These are phyloP conservation scores for Lactuca saligna DNA, from an alignment of 129 eudicot genomes.

Conservation along the genomic window DNA sequence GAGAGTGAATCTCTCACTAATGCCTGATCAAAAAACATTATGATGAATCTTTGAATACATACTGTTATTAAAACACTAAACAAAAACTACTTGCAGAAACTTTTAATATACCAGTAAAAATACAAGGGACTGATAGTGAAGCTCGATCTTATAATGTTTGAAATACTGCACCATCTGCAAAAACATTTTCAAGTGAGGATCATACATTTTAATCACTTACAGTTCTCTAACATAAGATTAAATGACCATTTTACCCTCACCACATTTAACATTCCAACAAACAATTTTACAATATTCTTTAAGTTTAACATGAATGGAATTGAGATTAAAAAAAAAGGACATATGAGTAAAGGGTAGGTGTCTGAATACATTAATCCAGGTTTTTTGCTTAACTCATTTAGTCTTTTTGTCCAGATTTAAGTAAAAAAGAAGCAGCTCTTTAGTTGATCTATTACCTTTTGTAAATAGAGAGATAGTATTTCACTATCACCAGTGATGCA, in stretches of 20 bases:
- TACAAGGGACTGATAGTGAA: slow-evolving; percentile 76
- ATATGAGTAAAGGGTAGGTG: too few relatives aligned
- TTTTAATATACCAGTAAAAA: slow-evolving; percentile 83
- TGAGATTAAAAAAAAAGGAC: too few relatives aligned
- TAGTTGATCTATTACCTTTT: slow-evolving; percentile 52
- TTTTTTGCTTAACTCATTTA: too few relatives aligned
- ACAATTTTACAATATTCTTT: neutral
- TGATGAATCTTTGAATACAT: slow-evolving; percentile 17
- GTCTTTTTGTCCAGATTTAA: too few relatives aligned
- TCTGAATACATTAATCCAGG: too few relatives aligned
- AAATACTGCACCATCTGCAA: slow-evolving; percentile 95
- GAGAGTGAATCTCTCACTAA: slow-evolving; percentile 68
- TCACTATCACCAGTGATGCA: slow-evolving; percentile 57
- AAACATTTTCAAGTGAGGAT: slow-evolving; percentile 23
- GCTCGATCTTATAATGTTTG: slow-evolving; percentile 74
- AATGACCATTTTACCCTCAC: neutral
- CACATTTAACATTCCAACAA: neutral
- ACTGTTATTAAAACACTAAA: slow-evolving; percentile 22
- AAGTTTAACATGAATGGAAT: neutral
- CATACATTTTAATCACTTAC: neutral
- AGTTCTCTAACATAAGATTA: too few relatives aligned
- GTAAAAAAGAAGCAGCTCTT: neutral
- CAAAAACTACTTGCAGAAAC: slow-evolving; percentile 14
- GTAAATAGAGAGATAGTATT: slow-evolving; percentile 60
- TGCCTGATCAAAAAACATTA: slow-evolving; percentile 40